Percentiles rank a stretch among this genome's conserved stretches.
Conservation (phyloP, 2,329 filamentous ascomycete species). For the Pseudogymnoascus sp. region DNA sequence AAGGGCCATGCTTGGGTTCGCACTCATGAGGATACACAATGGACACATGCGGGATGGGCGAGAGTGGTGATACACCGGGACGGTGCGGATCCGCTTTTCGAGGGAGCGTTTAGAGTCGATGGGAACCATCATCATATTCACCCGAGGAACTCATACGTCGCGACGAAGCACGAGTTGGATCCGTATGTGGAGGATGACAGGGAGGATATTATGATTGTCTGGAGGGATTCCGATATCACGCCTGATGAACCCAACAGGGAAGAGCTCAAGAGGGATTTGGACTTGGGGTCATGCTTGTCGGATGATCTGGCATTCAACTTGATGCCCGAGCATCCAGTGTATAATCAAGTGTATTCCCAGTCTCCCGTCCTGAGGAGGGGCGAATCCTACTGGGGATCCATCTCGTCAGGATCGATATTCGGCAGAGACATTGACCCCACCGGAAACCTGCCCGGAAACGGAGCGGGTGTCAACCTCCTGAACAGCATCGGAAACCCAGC, state of each 20-base stretch:
- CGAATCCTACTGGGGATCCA: constrained; percentile 48
- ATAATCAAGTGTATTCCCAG: constrained; percentile 31
- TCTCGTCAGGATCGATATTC: constrained; percentile 59
- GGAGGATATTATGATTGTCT: constrained; percentile 80
- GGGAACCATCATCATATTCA: constrained; percentile 84
- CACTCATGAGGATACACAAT: constrained; percentile 50
- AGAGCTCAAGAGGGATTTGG: constrained; percentile 23
- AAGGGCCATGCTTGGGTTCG: constrained; percentile 70
- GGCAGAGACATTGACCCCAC: constrained; percentile 58
- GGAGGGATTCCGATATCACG: constrained; percentile 82
- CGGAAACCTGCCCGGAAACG: constrained; percentile 61
- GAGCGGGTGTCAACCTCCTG: constrained; percentile 70
- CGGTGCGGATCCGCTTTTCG: constrained; percentile 72
- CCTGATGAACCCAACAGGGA: constrained; percentile 42
- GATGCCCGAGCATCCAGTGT: constrained; percentile 62
- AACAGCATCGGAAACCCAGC: constrained; percentile 69
- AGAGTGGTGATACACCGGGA: constrained; percentile 71
- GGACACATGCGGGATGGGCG: constrained; percentile 81
- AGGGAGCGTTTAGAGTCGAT: constrained; percentile 77
- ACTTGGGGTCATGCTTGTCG: constrained; percentile 54
- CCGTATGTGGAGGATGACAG: constrained; percentile 45
- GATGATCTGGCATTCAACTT: constrained; percentile 75
- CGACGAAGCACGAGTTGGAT: constrained; percentile 64
- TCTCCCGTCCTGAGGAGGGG: constrained; percentile 35
- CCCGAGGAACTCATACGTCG: constrained; percentile 62